Percentiles rank a stretch among this genome's conserved stretches.
These are phyloP conservation scores for Dictyostelium firmibasis DNA, from an alignment of 78 protist genomes.

Conservation along the genomic window DNA sequence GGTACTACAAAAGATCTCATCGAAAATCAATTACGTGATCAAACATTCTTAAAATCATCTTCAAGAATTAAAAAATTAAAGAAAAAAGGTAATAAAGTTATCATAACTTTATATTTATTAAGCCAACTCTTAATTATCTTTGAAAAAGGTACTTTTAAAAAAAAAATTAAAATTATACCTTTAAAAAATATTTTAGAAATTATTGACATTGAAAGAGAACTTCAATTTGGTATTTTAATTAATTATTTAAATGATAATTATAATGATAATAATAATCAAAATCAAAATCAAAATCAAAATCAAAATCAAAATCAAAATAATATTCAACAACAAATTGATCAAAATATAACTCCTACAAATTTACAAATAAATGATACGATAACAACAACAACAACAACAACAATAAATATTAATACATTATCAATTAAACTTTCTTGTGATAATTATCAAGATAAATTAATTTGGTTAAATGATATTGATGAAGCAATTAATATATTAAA, in stretches of 20 bases:
- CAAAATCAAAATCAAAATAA: neutral
- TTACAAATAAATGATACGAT: neutral
- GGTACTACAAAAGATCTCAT: constrained; percentile 46
- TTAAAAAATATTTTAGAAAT: constrained; percentile 2
- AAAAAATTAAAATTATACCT: neutral
- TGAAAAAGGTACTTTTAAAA: neutral
- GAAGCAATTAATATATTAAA: constrained; percentile 24
- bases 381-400: neutral
- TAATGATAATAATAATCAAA: too few species aligned
- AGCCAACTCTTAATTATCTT: neutral
- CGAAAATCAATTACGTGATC: neutral
- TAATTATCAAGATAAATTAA: constrained; percentile 20
- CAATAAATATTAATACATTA: neutral
- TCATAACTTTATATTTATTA: neutral
- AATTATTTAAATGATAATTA: neutral
- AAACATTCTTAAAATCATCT: constrained; percentile 21
- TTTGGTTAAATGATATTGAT: constrained; percentile 57
- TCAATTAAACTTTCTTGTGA: constrained; percentile 34
- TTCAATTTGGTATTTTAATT: constrained; percentile 43
- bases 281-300: neutral
- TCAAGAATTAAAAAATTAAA: constrained; percentile 5
- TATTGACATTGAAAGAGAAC: constrained; percentile 21
- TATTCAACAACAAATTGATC: neutral
- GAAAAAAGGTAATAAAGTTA: neutral
- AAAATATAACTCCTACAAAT: too few species aligned